Percentiles rank a stretch among this genome's conserved stretches.
Conservation (phyloP, 805 yeast species). For the Sungouiozyma intestinalis region DNA sequence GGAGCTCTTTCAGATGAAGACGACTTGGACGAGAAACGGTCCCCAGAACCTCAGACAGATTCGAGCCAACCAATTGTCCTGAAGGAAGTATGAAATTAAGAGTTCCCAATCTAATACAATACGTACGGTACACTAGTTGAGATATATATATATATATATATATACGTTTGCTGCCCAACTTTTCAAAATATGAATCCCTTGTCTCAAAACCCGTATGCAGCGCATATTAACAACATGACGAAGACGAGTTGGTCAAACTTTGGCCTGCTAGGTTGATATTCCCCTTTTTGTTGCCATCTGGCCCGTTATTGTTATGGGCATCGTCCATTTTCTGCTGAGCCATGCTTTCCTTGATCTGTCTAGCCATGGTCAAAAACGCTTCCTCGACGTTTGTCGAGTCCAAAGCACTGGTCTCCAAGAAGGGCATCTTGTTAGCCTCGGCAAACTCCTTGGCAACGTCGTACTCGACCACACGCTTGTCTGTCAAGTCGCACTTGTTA, state of each 20-base stretch:
- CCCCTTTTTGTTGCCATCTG: constrained; percentile 36
- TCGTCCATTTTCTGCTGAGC: constrained; percentile 44
- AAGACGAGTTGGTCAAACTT: constrained; percentile 35
- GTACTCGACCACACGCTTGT: constrained; percentile 90
- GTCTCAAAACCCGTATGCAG: too few relatives aligned
- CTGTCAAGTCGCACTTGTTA: constrained; percentile 88
- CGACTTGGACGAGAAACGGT: not conserved
- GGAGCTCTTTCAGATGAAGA: too few relatives aligned
- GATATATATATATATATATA: too few relatives aligned
- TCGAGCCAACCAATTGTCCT: not conserved
- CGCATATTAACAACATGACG: constrained; percentile 44
- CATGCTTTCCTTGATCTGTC: constrained; percentile 95
- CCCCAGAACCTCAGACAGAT: too few relatives aligned
- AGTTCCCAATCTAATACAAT: too few relatives aligned
- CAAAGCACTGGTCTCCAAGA: constrained; percentile 92
- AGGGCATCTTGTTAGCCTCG: constrained; percentile 81
- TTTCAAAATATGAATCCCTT: too few relatives aligned
- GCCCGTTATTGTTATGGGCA: constrained; percentile 13
- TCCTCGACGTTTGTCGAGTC: constrained; percentile 95
- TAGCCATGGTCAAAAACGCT: constrained; percentile 97
- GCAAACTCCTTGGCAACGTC: constrained; percentile 97
- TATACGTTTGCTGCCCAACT: not conserved
- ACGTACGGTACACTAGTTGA: too few relatives aligned
- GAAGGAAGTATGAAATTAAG: not conserved
- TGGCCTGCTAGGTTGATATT: constrained; percentile 69